phyloP scores from a whole-genome alignment of 1,284 basidiomycete genomes.

The Tilletia caries region DNA sequence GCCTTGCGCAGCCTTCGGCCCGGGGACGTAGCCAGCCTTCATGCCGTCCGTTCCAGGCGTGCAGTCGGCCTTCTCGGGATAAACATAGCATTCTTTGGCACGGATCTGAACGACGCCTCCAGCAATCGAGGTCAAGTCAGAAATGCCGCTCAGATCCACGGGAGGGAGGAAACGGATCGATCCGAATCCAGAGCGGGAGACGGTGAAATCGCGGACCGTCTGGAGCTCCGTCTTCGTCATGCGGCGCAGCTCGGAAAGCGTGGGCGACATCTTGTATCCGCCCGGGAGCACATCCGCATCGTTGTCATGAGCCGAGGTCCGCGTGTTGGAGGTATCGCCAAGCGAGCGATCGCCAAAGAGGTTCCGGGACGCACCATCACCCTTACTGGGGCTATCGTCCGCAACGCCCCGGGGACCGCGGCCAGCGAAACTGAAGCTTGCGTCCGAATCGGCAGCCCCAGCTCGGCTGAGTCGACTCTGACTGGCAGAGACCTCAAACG shows the following conservation, averaged over 20 bases:
- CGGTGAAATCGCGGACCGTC: constrained; percentile 68
- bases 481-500: constrained; percentile 25
- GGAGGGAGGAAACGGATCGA: constrained; percentile 79
- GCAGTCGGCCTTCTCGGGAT: constrained; percentile 66
- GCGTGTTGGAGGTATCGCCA: neutral
- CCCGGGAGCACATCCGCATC: neutral
- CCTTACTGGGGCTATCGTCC: constrained; percentile 24
- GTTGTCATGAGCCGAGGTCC: neutral
- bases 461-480: neutral
- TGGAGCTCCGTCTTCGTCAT: constrained; percentile 62
- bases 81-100: constrained; percentile 86
- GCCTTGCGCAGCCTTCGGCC: constrained; percentile 64
- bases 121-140: constrained; percentile 73
- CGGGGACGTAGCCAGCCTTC: constrained; percentile 41
- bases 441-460: neutral
- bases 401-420: constrained; percentile 25
- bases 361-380: constrained; percentile 20
- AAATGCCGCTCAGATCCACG: constrained; percentile 84
- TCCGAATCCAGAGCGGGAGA: constrained; percentile 85
- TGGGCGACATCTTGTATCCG: constrained; percentile 44
- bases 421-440: constrained; percentile 18
- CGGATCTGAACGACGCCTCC: constrained; percentile 87
- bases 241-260: constrained; percentile 37
- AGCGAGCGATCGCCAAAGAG: neutral
- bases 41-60: constrained; percentile 40